Conservation (phyloP, 169 alveolate genomes). For the Eimeria brunetti region DNA sequence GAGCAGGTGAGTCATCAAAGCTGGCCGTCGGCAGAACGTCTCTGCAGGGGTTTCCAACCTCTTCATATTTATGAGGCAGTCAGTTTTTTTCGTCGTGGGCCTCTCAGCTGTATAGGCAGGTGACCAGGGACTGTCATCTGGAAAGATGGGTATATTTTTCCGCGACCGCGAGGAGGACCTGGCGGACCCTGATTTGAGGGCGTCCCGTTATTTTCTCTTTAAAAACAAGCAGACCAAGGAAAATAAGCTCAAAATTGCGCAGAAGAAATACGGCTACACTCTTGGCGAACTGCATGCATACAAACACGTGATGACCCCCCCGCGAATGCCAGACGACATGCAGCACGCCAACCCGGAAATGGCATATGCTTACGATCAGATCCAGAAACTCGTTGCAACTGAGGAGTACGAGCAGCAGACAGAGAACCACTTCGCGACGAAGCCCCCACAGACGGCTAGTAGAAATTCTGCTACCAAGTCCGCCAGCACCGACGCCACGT, state of each 20-base stretch:
- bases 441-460: neutral
- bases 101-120: neutral
- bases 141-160: conserved; percentile 51
- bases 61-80: neutral
- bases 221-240: conserved; percentile 45
- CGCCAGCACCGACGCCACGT: neutral
- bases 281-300: conserved; percentile 68
- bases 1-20: neutral
- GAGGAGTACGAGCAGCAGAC: conserved; percentile 58
- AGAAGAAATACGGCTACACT: conserved; percentile 67
- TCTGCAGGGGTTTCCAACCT: neutral
- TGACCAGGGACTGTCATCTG: neutral
- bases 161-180: conserved; percentile 59
- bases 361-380: conserved; percentile 38
- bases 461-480: neutral
- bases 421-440: conserved; percentile 58
- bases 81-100: neutral
- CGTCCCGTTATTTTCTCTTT: conserved; percentile 58
- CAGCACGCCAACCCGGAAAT: conserved; percentile 23
- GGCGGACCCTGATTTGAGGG: conserved; percentile 63
- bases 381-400: conserved; percentile 45
- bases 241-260: conserved; percentile 54
- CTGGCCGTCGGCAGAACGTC: neutral
- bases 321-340: conserved; percentile 61
- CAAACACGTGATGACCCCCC: conserved; percentile 46